A percentile compares a stretch with the other conserved stretches of the same genome.
phyloP scores from a whole-genome alignment of 129 eudicot species.

The Chrysanthemum lavandulifolium region DNA sequence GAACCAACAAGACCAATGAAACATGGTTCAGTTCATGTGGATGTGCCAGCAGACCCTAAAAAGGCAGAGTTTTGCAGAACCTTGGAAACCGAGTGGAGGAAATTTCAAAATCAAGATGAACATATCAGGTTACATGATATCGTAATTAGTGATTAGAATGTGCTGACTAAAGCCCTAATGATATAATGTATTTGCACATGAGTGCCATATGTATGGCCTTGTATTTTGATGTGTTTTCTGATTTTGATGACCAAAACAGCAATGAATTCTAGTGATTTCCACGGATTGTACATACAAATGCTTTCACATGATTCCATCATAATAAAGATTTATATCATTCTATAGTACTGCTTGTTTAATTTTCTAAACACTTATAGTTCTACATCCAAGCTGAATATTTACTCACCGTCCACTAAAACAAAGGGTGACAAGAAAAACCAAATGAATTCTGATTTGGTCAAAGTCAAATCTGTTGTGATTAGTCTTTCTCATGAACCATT shows the following conservation, averaged over 20 bases:
- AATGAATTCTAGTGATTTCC: slow-evolving; percentile 17
- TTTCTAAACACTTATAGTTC: slow-evolving; percentile 7
- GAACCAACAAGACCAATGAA: slow-evolving; percentile 38
- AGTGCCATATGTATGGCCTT: slow-evolving; percentile 27
- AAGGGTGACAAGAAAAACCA: neutral
- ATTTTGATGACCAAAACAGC: slow-evolving; percentile 9
- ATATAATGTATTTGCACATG: slow-evolving; percentile 11
- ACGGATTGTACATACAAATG: slow-evolving; percentile 28
- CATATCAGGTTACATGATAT: slow-evolving; percentile 33
- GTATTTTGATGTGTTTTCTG: slow-evolving; percentile 30
- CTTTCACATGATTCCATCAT: slow-evolving; percentile 13
- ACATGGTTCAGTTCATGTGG: slow-evolving; percentile 64
- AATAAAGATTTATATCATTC: slow-evolving; percentile 26
- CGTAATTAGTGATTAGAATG: slow-evolving; percentile 36
- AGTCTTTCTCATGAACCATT: slow-evolving; percentile 8
- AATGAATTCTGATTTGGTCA: neutral
- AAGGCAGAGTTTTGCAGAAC: slow-evolving; percentile 48
- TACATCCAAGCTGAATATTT: slow-evolving; percentile 9
- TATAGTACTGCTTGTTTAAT: slow-evolving; percentile 19
- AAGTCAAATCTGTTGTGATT: neutral
- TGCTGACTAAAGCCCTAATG: neutral
- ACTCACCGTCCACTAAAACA: neutral
- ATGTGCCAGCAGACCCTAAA: slow-evolving; percentile 43
- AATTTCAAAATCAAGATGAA: slow-evolving; percentile 39
- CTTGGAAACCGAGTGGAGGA: slow-evolving; percentile 50